Evolutionary conservation across 805 yeast genomes (phyloP), one percentile per base, ranked within the genome.

Genomic region (Yamadazyma sp.): DNA sequence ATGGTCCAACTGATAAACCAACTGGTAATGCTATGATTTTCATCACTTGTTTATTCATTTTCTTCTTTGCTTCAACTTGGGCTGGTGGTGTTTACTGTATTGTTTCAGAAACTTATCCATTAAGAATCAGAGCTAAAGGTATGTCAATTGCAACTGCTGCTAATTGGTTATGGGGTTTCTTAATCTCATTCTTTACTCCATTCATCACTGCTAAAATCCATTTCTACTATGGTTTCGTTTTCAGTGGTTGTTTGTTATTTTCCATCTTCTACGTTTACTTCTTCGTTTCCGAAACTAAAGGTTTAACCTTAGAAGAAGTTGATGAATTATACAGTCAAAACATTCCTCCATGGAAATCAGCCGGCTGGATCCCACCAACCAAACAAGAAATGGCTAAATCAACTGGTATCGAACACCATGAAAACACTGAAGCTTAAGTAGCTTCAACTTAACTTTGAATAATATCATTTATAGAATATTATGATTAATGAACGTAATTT

Each of bases 301-400:
- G 94, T 41, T 72, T 85, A 49, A 73, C 85, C 27, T 73, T 86
- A 56, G 95, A 86, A 64, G 87, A 85, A 61, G 86, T 85, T 45
- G 88, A 85, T 56, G 78, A 74, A 52, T 65, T 80, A 69, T 82
- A 79, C 51, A 66, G 67, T 35, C 59, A 58, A 36, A 55, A 52
- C 37, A 41, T 62, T 34, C 41, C 46, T 13, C 60, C 71, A 27
- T 65, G 66, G 67, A 60, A 62, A 45, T 53, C 82, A 10, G 33
- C 65, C 18, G 48, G 45, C 34, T 81, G 76, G 78, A 68, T 66
- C 33, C 82, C 83, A 48, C 65, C 76, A 12, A 36, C 62, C 11
- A 43, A 43, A 12, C 62, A 54, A 12, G 44, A 40, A n/a, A 27
- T 30, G 30, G 42, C 40, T 18, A 29, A 23, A 23, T 37, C 35